A percentile compares a stretch with the other conserved stretches of the same genome.
These are phyloP conservation scores for Lichtheimia ornata DNA, from an alignment of 371 early-diverging fungal species.

Conservation along the genomic window DNA sequence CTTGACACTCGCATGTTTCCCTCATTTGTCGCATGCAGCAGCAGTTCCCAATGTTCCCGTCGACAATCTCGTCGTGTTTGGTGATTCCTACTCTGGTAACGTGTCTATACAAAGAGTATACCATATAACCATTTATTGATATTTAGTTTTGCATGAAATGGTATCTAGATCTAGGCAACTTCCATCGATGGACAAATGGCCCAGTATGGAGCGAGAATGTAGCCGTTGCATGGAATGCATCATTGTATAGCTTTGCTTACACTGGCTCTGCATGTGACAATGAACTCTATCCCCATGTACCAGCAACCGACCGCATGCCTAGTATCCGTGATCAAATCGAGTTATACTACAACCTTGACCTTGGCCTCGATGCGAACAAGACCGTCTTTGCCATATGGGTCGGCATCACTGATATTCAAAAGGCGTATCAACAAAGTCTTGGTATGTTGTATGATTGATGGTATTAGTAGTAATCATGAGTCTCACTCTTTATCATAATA, in stretches of 20 bases:
- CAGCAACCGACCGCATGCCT: slow-evolving; percentile 24
- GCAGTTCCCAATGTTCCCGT: slow-evolving; percentile 9
- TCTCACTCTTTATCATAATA: background rate
- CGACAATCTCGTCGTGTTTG: slow-evolving; percentile 46
- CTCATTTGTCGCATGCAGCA: background rate
- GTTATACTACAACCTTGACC: slow-evolving; percentile 30
- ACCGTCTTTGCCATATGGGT: slow-evolving; percentile 53
- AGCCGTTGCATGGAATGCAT: slow-evolving; percentile 44
- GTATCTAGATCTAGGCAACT: slow-evolving; percentile 35
- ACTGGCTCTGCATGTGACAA: slow-evolving; percentile 46
- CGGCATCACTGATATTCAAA: slow-evolving; percentile 41
- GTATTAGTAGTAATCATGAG: no score
- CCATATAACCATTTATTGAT: background rate
- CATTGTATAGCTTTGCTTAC: slow-evolving; percentile 43
- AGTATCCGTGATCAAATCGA: slow-evolving; percentile 49
- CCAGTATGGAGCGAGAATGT: slow-evolving; percentile 51
- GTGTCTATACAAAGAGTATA: background rate
- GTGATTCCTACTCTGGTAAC: slow-evolving; percentile 53
- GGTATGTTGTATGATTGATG: slow-evolving; percentile 20
- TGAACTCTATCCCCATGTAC: slow-evolving; percentile 25
- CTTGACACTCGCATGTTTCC: background rate
- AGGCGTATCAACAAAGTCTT: slow-evolving; percentile 12
- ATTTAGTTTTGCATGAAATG: background rate
- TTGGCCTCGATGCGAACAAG: slow-evolving; percentile 35
- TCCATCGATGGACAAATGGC: slow-evolving; percentile 41